These are phyloP conservation scores for Pecoramyces ruminantium DNA, from an alignment of 192 early-diverging fungal species.

Conservation along the genomic window DNA sequence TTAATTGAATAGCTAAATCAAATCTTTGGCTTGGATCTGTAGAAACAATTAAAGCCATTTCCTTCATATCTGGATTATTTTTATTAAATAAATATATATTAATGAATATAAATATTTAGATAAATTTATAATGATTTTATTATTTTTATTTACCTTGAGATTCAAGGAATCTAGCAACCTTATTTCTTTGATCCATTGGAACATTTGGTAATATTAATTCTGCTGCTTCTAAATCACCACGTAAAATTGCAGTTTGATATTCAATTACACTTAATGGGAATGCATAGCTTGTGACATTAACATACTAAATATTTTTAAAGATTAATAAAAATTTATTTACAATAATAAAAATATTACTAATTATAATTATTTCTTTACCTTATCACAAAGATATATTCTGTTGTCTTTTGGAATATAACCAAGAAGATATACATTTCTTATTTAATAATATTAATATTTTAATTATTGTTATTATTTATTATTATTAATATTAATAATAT, in stretches of 20 bases:
- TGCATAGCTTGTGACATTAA: conserved; percentile 73
- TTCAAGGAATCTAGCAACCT: conserved; percentile 90
- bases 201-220: conserved; percentile 65
- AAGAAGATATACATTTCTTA: conserved; percentile 63
- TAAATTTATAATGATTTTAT: background rate
- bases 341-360: background rate
- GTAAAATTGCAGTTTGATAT: conserved; percentile 94
- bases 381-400: conserved; percentile 85
- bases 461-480: no score
- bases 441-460: no score
- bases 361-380: conserved; percentile 13
- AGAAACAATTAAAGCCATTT: conserved; percentile 85
- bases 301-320: conserved; percentile 27
- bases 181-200: conserved; percentile 69
- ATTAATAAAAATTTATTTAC: background rate
- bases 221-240: conserved; percentile 78
- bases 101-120: no score
- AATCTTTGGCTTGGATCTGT: conserved; percentile 90
- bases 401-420: conserved; percentile 90
- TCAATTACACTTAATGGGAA: conserved; percentile 89
- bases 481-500: no score
- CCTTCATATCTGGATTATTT: conserved; percentile 44
- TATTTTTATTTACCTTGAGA: conserved; percentile 35
- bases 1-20: conserved; percentile 79
- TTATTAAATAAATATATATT: no score